Percentiles rank a stretch among this genome's conserved stretches.
phyloP scores from a whole-genome alignment of 2,329 filamentous ascomycete species.

The Clonostachys rosea region DNA sequence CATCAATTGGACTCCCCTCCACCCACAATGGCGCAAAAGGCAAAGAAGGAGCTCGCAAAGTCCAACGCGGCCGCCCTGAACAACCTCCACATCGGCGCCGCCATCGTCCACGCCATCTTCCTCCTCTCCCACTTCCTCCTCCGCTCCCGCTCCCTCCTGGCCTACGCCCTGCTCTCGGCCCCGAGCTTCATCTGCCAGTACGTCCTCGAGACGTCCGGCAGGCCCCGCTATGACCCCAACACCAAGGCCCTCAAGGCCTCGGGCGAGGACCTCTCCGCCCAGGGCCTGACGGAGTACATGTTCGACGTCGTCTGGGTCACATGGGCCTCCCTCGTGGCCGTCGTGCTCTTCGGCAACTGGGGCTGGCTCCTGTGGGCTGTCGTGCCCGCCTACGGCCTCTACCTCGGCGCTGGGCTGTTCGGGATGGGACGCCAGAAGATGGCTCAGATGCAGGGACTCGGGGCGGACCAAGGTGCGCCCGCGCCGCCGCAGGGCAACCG shows the following conservation, averaged over 20 bases:
- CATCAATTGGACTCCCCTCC: not conserved
- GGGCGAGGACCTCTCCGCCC: slow-evolving; percentile 83
- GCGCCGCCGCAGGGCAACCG: slow-evolving; percentile 41
- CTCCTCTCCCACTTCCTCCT: slow-evolving; percentile 67
- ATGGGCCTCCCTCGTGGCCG: slow-evolving; percentile 71
- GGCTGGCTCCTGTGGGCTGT: slow-evolving; percentile 54
- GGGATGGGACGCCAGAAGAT: slow-evolving; percentile 48
- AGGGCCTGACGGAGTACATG: slow-evolving; percentile 94
- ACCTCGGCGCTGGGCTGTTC: slow-evolving; percentile 48
- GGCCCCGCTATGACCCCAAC: slow-evolving; percentile 65
- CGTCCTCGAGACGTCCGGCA: slow-evolving; percentile 78
- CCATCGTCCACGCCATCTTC: slow-evolving; percentile 69
- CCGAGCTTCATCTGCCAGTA: slow-evolving; percentile 79
- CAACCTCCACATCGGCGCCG: slow-evolving; percentile 74
- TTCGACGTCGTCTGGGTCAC: slow-evolving; percentile 97
- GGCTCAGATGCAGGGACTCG: slow-evolving; percentile 37
- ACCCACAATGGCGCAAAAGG: slow-evolving; percentile 53
- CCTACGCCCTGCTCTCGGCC: slow-evolving; percentile 68
- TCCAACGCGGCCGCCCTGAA: slow-evolving; percentile 74
- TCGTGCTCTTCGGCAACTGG: slow-evolving; percentile 75
- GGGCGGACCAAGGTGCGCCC: slow-evolving; percentile 11
- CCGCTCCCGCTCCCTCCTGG: slow-evolving; percentile 56
- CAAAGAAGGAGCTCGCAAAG: slow-evolving; percentile 64
- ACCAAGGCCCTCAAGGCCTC: slow-evolving; percentile 66
- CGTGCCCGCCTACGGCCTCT: slow-evolving; percentile 50